Evolutionary conservation across 1,284 basidiomycete genomes (phyloP).

Genomic region (Sphagnurus paluster): DNA sequence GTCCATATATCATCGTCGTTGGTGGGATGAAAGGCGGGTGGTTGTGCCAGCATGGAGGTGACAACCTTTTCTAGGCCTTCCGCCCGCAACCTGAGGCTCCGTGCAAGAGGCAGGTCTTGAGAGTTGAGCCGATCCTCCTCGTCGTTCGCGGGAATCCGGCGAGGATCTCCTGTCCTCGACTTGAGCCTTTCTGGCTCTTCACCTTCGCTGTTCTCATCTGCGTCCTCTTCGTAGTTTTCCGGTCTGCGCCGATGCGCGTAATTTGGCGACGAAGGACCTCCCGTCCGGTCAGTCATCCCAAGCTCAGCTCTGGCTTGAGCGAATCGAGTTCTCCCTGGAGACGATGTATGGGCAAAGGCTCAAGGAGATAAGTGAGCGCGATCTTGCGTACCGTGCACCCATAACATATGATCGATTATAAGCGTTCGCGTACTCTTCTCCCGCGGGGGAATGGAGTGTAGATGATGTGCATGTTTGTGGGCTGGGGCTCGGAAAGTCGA

Average conservation of each 20-base stretch:
- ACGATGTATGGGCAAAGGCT: slow-evolving; percentile 5
- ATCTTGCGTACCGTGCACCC: slow-evolving; percentile 59
- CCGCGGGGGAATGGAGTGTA: slow-evolving; percentile 72
- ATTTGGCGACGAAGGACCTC: slow-evolving; percentile 56
- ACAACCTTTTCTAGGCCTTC: slow-evolving; percentile 80
- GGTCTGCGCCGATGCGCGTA: slow-evolving; percentile 63
- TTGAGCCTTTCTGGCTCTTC: slow-evolving; percentile 56
- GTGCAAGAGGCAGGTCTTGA: slow-evolving; percentile 63
- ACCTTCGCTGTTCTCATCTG: slow-evolving; percentile 62
- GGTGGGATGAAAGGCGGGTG: slow-evolving; percentile 55
- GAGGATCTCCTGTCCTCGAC: slow-evolving; percentile 51
- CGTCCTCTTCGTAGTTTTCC: slow-evolving; percentile 72
- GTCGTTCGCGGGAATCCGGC: slow-evolving; percentile 52
- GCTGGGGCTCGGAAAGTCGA: slow-evolving; percentile 55
- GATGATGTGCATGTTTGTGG: slow-evolving; percentile 71
- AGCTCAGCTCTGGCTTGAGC: slow-evolving; percentile 79
- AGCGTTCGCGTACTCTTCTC: slow-evolving; percentile 80
- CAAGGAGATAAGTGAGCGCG: neutral
- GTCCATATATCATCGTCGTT: slow-evolving; percentile 49
- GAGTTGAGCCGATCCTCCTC: slow-evolving; percentile 55
- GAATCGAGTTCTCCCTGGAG: slow-evolving; percentile 65
- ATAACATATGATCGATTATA: slow-evolving; percentile 81
- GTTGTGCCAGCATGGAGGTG: slow-evolving; percentile 75
- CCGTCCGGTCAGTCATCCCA: slow-evolving; percentile 76
- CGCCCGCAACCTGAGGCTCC: slow-evolving; percentile 63